These are phyloP conservation scores for Forsythia suspensa DNA, from an alignment of 257 asterid genomes.

Conservation along the genomic window DNA sequence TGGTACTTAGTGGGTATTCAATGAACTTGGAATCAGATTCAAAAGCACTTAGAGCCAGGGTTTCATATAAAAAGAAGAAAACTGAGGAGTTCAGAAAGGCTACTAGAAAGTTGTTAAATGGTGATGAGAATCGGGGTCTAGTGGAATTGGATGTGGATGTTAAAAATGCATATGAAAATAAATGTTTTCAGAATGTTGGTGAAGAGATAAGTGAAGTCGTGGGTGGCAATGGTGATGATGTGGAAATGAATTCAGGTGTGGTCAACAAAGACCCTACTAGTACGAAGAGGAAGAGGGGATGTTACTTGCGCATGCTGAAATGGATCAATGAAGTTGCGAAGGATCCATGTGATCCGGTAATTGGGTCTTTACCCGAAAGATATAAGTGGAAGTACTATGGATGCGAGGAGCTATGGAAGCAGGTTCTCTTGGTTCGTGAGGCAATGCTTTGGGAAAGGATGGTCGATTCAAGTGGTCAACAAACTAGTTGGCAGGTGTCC, in stretches of 20 bases:
- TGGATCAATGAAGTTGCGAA: constrained; percentile 64
- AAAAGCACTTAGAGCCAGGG: constrained; percentile 33
- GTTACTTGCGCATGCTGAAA: constrained; percentile 39
- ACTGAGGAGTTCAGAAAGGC: constrained; percentile 22
- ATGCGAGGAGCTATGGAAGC: constrained; percentile 64
- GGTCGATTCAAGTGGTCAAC: constrained; percentile 44
- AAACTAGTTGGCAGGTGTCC: constrained; percentile 48
- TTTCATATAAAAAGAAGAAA: constrained; percentile 38
- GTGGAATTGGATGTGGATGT: background rate
- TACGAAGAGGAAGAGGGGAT: constrained; percentile 61
- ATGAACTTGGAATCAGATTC: constrained; percentile 57
- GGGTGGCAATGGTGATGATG: background rate
- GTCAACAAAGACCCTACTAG: constrained; percentile 19
- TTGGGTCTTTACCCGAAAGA: constrained; percentile 53
- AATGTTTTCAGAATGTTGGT: constrained; percentile 17
- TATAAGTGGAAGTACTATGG: constrained; percentile 73
- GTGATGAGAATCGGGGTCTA: constrained; percentile 17
- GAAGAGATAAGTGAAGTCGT: background rate
- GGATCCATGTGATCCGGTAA: constrained; percentile 60
- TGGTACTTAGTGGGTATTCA: constrained; percentile 15
- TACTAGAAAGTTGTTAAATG: constrained; percentile 13
- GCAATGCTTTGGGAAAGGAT: constrained; percentile 46
- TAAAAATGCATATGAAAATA: background rate
- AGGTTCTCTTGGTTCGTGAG: constrained; percentile 60
- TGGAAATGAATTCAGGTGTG: constrained; percentile 19